Evolutionary conservation across 2,329 filamentous ascomycete species (phyloP), one percentile per base, ranked within the genome.

Genomic region (Exophiala oligosperma): DNA sequence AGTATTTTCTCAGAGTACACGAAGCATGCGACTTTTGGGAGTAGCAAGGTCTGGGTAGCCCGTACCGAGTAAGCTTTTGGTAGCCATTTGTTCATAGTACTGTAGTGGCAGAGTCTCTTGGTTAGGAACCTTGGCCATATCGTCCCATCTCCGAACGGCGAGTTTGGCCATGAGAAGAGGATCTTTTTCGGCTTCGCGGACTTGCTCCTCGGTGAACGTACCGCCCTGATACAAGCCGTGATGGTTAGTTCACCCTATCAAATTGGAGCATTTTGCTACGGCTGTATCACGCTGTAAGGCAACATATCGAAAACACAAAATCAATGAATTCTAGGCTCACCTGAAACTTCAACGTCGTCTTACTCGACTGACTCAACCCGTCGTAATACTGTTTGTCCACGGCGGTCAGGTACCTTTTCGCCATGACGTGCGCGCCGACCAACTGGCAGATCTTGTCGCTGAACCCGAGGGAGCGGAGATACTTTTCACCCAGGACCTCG

Each of bases 371-470:
- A 56, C 68, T 70, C 41, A 70, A 37, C 5, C 62, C 66, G 40
- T 68, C 66, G 56, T 70, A 67, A 46, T 71, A 71, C 1, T 6
- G 50, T 43, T 66, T 60, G 49, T 71, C 68, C 2, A 64, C 66
- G 14, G 69, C 65, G 24, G 66, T 66, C 49, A 71, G 53, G 57
- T 69, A 70, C 8, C 69, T 47, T 57, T 71, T 71, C 2, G 69
- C 68, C 66, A 69, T 70, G 35, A 71, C 69, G 59, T 71, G 69
- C 2, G 68, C 66, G 2, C 68, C 69, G 29, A 71, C 69, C 14
- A 71, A 48, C 38, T 64, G 59, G 49, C 68, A 69, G 2, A 71
- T 58, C 17, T 67, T 64, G 44, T 70, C 68, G 40, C 64, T 70
- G 56, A 70, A 72, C 1, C 69, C 69, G 9, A 70, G 54, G 2